Evolutionary conservation across 169 alveolate species (phyloP).

Genomic region (Plasmodium adleri): DNA sequence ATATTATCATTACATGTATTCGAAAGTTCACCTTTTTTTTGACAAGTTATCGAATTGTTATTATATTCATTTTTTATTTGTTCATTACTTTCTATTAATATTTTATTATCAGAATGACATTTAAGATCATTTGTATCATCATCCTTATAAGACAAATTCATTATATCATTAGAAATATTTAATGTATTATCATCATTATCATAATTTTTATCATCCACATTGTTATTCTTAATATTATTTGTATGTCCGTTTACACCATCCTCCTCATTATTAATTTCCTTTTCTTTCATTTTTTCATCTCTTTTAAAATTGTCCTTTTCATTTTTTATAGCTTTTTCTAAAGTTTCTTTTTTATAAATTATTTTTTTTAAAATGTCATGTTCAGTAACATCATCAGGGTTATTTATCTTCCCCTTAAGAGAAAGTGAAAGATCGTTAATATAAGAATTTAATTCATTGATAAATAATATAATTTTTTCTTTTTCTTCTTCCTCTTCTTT

Average conservation of each 20-base stretch:
- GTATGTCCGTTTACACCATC: background rate
- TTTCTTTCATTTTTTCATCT: background rate
- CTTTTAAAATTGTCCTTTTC: background rate
- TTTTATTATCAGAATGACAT: too few species aligned
- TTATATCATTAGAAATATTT: background rate
- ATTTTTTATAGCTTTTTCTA: conserved; percentile 22
- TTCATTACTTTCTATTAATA: too few species aligned
- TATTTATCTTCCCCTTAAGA: conserved; percentile 18
- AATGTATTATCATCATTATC: background rate
- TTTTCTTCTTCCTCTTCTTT: conserved; percentile 48
- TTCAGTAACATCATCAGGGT: conserved; percentile 17
- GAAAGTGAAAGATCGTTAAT: conserved; percentile 41
- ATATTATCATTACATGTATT: too few species aligned
- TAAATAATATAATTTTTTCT: conserved; percentile 37
- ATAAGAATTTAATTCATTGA: conserved; percentile 28
- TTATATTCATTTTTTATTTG: too few species aligned
- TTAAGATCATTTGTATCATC: background rate
- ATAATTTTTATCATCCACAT: background rate
- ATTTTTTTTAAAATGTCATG: conserved; percentile 47
- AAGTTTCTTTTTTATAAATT: conserved; percentile 34
- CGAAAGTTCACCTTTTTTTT: too few species aligned
- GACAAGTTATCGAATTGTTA: too few species aligned
- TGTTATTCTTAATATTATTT: background rate
- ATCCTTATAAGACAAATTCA: background rate
- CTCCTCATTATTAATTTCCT: background rate